Percentiles rank a stretch among this genome's conserved stretches.
Evolutionary conservation across 441 rosid species (phyloP).

Genomic region (Syzygium syzygioides): DNA sequence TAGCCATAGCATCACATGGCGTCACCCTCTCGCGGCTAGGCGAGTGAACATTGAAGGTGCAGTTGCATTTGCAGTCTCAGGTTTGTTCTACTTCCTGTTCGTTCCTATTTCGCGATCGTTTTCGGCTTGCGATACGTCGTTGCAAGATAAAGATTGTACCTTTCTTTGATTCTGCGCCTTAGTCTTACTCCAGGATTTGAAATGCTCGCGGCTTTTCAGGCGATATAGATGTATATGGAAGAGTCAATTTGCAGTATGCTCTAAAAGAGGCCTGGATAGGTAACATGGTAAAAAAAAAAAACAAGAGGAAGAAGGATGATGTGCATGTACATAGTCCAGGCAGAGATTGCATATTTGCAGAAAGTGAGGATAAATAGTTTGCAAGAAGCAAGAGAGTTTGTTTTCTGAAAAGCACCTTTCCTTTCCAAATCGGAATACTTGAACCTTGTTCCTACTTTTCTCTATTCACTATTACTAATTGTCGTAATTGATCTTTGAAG

Average conservation of each 20-base stretch:
- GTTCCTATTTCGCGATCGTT: background rate
- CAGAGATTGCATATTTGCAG: background rate
- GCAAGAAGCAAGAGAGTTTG: background rate
- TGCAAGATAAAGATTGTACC: background rate
- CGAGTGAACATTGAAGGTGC: conserved; percentile 62
- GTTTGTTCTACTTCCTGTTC: conserved; percentile 25
- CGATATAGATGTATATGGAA: background rate
- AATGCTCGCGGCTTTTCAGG: background rate
- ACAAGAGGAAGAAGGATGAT: background rate
- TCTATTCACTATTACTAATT: background rate
- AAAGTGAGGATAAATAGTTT: background rate
- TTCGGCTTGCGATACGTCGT: background rate
- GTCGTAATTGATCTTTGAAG: background rate
- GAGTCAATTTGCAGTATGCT: background rate
- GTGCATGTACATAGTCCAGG: background rate
- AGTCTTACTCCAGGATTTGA: background rate
- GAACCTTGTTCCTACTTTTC: background rate
- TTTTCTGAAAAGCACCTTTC: background rate
- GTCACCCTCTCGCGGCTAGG: conserved; percentile 48
- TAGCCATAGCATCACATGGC: conserved; percentile 80
- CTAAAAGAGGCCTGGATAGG: background rate
- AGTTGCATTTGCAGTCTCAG: conserved; percentile 66
- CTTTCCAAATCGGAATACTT: background rate
- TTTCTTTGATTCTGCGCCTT: background rate
- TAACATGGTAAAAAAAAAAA: background rate